Evolutionary conservation across 1,284 basidiomycete genomes (phyloP).

Genomic region (Fistulinella cinereoalba): DNA sequence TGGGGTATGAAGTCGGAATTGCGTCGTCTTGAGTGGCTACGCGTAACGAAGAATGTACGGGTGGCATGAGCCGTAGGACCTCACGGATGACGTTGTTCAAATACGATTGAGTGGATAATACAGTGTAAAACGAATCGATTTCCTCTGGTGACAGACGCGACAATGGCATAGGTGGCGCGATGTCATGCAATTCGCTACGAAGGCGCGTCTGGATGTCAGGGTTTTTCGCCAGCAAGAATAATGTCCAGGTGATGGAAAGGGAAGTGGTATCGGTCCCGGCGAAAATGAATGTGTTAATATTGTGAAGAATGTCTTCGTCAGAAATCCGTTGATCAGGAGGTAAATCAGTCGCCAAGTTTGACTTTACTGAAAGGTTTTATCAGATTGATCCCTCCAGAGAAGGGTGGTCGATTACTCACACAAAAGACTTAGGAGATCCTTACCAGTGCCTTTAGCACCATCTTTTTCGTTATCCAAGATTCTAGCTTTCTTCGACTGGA

Average conservation of each 20-base stretch:
- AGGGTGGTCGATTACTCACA: conserved; percentile 40
- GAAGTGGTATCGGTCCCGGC: conserved; percentile 84
- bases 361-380: conserved; percentile 55
- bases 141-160: conserved; percentile 55
- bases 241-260: conserved; percentile 73
- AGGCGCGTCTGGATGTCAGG: conserved; percentile 62
- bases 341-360: conserved; percentile 63
- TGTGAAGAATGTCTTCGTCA: conserved; percentile 76
- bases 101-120: conserved; percentile 62
- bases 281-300: conserved; percentile 85
- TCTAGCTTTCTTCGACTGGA: conserved; percentile 70
- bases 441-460: conserved; percentile 49
- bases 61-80: conserved; percentile 70
- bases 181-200: conserved; percentile 54
- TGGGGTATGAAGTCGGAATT: conserved; percentile 65
- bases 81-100: conserved; percentile 78
- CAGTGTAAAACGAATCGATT: conserved; percentile 53
- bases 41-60: conserved; percentile 76
- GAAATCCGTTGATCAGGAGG: conserved; percentile 69
- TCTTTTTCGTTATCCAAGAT: conserved; percentile 53
- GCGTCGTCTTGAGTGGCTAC: conserved; percentile 72
- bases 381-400: neutral
- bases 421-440: conserved; percentile 66
- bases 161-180: conserved; percentile 36
- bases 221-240: conserved; percentile 66